Percentiles rank a stretch among this genome's conserved stretches.
phyloP scores from a whole-genome alignment of 2,329 filamentous ascomycete species.

The Bretziella fagacearum region DNA sequence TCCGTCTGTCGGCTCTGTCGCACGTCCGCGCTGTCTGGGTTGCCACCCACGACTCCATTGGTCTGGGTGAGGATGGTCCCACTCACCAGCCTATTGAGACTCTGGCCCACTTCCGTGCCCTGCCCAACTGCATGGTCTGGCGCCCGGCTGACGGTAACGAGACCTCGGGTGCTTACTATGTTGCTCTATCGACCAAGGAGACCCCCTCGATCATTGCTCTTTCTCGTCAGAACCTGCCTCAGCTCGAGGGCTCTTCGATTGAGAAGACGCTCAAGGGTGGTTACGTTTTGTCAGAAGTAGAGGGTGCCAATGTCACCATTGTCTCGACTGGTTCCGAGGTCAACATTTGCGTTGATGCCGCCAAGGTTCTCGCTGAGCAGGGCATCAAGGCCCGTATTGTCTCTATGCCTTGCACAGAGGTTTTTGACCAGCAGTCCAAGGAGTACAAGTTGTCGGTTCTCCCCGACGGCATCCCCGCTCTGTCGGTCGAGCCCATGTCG shows the following conservation, averaged over 20 bases:
- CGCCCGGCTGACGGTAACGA: slow-evolving; percentile 97
- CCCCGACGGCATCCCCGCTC: slow-evolving; percentile 79
- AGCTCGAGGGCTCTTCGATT: slow-evolving; percentile 86
- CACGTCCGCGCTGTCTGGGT: slow-evolving; percentile 87
- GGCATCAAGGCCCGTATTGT: slow-evolving; percentile 78
- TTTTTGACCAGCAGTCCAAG: slow-evolving; percentile 87
- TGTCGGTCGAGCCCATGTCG: slow-evolving; percentile 92
- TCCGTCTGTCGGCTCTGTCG: slow-evolving; percentile 84
- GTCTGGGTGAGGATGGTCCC: slow-evolving; percentile 94
- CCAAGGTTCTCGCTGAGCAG: slow-evolving; percentile 79
- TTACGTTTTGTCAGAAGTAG: slow-evolving; percentile 73
- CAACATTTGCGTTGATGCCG: slow-evolving; percentile 78
- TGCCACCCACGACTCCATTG: slow-evolving; percentile 96
- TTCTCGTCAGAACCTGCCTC: slow-evolving; percentile 94
- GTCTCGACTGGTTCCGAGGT: slow-evolving; percentile 96
- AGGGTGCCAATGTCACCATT: slow-evolving; percentile 72
- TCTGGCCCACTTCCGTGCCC: slow-evolving; percentile 90
- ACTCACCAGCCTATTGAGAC: slow-evolving; percentile 99
- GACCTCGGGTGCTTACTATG: slow-evolving; percentile 93
- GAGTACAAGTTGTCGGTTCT: slow-evolving; percentile 87
- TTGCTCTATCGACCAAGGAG: slow-evolving; percentile 73
- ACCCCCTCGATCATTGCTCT: slow-evolving; percentile 89
- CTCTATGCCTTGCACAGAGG: slow-evolving; percentile 91
- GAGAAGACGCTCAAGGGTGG: slow-evolving; percentile 87
- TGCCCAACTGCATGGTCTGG: slow-evolving; percentile 99